Base-by-base conservation (phyloP, 441 rosid species). In the Gossypium davidsonii region DNA sequence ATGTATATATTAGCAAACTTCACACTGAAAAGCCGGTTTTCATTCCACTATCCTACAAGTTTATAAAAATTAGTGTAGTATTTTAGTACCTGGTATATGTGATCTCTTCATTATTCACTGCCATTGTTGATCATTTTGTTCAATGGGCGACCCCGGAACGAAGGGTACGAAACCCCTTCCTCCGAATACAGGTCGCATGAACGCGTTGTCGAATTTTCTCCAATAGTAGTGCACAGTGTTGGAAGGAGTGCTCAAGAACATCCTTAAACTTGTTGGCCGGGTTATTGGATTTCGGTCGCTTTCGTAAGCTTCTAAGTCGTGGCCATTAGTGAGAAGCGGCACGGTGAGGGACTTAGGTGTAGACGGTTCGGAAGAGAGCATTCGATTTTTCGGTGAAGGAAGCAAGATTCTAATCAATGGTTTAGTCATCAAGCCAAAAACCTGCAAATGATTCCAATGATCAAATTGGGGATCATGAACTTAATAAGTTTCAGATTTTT, bases 151-250 rank as follows among this genome's bases (percentile, higher is more conserved):
- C 63, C 93, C 87, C 0, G 92, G 90, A 67, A 81, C 76, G 7
- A 74, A 34, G 4, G 87, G 89, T 4, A 85, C 83, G 17, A 91
- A 86, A 21, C 98, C 98, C 7, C 96, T 79, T 44, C 98, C 97
- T 3, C 97, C 97, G 63, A 93, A 93, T 42, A 86, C 85, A 3
- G 93, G 97, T 60, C 98, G 78, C 98, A 91, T 93, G 84, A 90
- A 88, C 11, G 85, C 79, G 4, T 93, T 49, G 9, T 93, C 98
- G 0, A 91, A 91, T 71, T 70, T 82, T 66, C 94, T 83, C 97
- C 95, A 91, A 46, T 90, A 88, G 68, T 87, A 82, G 73, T 93
- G 98, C 70, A 91, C 84, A 0, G 87, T 84, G 80, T 83, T 84
- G 1, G 94, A 88, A 15, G 95, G 98, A 69, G 84, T 79, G 11